Base-by-base conservation (phyloP, 1,139 yeast species). In the Geotrichum bryndzae region DNA sequence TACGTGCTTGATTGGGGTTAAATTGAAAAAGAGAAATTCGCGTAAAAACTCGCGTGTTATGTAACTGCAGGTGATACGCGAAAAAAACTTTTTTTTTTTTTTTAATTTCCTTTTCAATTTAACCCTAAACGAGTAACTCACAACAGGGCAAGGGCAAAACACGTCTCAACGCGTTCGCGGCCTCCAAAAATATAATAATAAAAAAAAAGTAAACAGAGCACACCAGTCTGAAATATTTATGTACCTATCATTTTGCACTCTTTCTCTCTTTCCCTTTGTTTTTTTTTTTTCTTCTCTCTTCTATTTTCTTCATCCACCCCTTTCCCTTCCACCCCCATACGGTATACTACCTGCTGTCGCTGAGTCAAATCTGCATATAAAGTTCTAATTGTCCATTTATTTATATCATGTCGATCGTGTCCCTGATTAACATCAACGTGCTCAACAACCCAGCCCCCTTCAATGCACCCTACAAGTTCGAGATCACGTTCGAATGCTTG, bases 381-480 rank as follows among this genome's bases (percentile, higher is more conserved):
- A 33, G 45, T 10, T 22, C 23, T 22, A n/a, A 8, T 13, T 23
- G 13, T 11, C 10, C 6, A 51, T 15, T 3, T 13, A 27, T 10
- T 13, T 18, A 31, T 29, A 57, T 38, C 38, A 92, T 94, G 99
- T 92, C 98, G 13, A 92, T 92, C 66, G 98, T 94, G 5, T 92
- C 98, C 53, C 79, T 94, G 64, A 79, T 94, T 62, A 97, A 97
- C 63, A 91, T 94, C 65, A 90, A 90, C 70, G 97, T 94, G 48
- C 82, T 94, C 64, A 94, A 90, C 74, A 95, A 95, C 70, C 99
- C 99, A 1, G 98, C 98, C 15, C 86, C 88, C 68, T 95, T 94
- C 78, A 82, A 90, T 7, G 97, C 90, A 68, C 90, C 97, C 1
- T 95, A 94, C 70, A 96, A 94, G 74, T 92, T 94, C 72, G 98